These are phyloP conservation scores for Coemansia erecta DNA, from an alignment of 192 early-diverging fungal species.

Conservation along the genomic window DNA sequence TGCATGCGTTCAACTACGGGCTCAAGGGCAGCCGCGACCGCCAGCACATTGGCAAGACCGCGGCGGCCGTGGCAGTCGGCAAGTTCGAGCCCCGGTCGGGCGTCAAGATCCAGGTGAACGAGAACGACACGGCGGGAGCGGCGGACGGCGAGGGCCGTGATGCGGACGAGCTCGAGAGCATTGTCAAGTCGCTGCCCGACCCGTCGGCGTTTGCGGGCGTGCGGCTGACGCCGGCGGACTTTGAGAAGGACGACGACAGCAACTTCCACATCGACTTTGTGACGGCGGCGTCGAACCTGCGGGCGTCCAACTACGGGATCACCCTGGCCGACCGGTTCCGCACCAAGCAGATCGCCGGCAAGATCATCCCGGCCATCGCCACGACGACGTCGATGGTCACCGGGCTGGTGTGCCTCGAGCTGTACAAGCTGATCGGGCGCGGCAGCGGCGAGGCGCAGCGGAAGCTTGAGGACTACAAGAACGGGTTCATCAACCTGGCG, in stretches of 20 bases:
- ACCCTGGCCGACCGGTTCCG: constrained; percentile 70
- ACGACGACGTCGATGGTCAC: constrained; percentile 96
- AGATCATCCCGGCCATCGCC: constrained; percentile 89
- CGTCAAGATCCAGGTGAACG: constrained; percentile 95
- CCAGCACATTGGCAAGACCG: constrained; percentile 63
- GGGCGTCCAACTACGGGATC: constrained; percentile 80
- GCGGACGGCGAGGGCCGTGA: constrained; percentile 48
- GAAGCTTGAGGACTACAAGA: constrained; percentile 96
- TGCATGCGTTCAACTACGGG: constrained; percentile 96
- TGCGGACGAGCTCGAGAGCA: constrained; percentile 57
- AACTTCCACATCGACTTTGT: constrained; percentile 99
- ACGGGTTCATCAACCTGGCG: constrained; percentile 97
- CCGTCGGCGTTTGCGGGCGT: constrained; percentile 79
- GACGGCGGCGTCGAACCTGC: constrained; percentile 95
- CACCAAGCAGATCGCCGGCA: constrained; percentile 88
- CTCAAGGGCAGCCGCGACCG: constrained; percentile 78
- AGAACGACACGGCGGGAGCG: constrained; percentile 74
- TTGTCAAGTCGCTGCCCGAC: constrained; percentile 70
- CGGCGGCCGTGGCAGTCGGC: constrained; percentile 67
- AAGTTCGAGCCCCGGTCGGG: constrained; percentile 85
- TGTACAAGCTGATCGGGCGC: constrained; percentile 80
- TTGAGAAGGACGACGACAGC: constrained; percentile 99
- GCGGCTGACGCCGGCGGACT: constrained; percentile 87
- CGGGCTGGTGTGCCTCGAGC: constrained; percentile 95
- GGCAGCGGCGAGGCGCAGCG: constrained; percentile 50